Conservation (phyloP, 2,329 filamentous ascomycete genomes). For the Lojkania enalia region DNA sequence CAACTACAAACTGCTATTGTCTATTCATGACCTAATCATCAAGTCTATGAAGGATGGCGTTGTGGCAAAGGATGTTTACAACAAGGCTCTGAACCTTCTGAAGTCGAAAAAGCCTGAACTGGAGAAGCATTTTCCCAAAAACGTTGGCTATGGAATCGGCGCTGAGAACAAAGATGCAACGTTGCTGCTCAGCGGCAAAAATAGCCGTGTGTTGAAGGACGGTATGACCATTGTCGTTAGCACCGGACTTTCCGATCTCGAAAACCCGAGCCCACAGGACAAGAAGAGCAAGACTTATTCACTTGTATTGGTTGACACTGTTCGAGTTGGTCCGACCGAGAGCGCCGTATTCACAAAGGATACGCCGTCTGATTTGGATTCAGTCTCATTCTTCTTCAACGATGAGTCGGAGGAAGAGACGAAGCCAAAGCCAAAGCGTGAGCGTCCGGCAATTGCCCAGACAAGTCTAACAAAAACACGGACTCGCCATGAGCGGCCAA, state of each 20-base stretch:
- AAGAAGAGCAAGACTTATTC: constrained; percentile 90
- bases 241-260: constrained; percentile 85
- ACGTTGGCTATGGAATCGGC: constrained; percentile 87
- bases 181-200: constrained; percentile 85
- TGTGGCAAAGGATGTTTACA: constrained; percentile 85
- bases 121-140: constrained; percentile 93
- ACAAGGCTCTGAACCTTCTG: constrained; percentile 78
- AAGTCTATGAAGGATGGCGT: constrained; percentile 89
- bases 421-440: constrained; percentile 80
- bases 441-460: constrained; percentile 81
- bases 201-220: constrained; percentile 79
- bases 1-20: constrained; percentile 86
- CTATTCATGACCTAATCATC: constrained; percentile 85
- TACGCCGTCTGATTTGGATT: constrained; percentile 86
- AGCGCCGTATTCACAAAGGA: constrained; percentile 91
- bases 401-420: constrained; percentile 85
- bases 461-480: constrained; percentile 96
- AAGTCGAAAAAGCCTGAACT: constrained; percentile 92
- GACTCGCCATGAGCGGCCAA: constrained; percentile 85
- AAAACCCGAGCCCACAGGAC: constrained; percentile 84
- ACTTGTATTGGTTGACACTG: constrained; percentile 87
- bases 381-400: constrained; percentile 98
- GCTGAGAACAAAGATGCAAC: constrained; percentile 87
- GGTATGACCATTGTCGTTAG: constrained; percentile 96
- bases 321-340: constrained; percentile 79